These are phyloP conservation scores for Serendipita vermifera DNA, from an alignment of 768 basidiomycete species.

Conservation along the genomic window DNA sequence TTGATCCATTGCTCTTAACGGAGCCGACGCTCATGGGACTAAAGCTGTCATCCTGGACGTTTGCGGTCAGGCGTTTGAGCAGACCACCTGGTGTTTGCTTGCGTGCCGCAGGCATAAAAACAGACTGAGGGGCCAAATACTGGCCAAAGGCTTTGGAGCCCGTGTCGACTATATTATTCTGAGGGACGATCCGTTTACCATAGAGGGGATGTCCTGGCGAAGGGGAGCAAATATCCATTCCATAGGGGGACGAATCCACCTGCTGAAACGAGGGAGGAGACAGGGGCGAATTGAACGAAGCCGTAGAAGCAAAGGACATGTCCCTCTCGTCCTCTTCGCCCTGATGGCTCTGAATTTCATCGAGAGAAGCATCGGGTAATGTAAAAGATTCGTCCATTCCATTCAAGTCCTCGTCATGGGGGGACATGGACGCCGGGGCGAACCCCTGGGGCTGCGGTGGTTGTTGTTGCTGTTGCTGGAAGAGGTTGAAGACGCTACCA, in stretches of 20 bases:
- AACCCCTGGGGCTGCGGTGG: neutral
- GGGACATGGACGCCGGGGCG: neutral
- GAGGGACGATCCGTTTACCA: slow-evolving; percentile 16
- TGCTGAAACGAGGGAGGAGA: slow-evolving; percentile 8
- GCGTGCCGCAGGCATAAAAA: neutral
- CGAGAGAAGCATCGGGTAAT: slow-evolving; percentile 18
- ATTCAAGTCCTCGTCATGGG: slow-evolving; percentile 16
- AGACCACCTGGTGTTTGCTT: neutral
- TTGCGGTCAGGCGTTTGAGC: neutral
- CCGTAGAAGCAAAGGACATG: slow-evolving; percentile 67
- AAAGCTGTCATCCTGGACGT: neutral
- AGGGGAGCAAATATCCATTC: slow-evolving; percentile 79
- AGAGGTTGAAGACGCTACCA: neutral
- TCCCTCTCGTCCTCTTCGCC: slow-evolving; percentile 33
- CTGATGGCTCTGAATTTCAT: neutral
- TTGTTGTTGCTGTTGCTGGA: neutral
- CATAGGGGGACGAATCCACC: slow-evolving; percentile 32
- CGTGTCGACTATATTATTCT: slow-evolving; percentile 22
- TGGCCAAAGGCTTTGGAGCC: slow-evolving; percentile 25
- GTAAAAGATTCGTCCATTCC: slow-evolving; percentile 55
- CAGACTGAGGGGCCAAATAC: slow-evolving; percentile 32
- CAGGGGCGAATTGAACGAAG: slow-evolving; percentile 65
- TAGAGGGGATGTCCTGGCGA: slow-evolving; percentile 22
- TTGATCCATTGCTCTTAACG: neutral
- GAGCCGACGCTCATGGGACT: slow-evolving; percentile 6